phyloP scores from a whole-genome alignment of 2,329 filamentous ascomycete species.

The Fusarium aywerte region DNA sequence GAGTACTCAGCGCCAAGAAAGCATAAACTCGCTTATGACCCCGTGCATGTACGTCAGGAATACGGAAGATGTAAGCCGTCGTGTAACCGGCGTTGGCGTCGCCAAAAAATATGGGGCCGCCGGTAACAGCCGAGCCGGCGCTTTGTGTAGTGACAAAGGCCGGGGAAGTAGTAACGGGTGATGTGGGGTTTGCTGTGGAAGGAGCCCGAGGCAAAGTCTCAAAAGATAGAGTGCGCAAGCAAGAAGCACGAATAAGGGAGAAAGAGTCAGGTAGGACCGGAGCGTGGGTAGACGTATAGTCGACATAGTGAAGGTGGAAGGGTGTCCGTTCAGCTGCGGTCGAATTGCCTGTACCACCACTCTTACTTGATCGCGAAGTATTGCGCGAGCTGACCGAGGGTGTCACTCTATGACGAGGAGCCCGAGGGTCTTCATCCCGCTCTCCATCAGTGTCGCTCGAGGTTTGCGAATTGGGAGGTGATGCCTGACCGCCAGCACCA shows the following conservation, averaged over 20 bases:
- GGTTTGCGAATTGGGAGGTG: conserved; percentile 64
- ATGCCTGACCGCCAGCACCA: conserved; percentile 58
- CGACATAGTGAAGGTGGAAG: conserved; percentile 71
- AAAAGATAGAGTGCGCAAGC: conserved; percentile 72
- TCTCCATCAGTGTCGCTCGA: conserved; percentile 65
- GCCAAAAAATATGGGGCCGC: conserved; percentile 75
- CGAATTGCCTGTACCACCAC: conserved; percentile 58
- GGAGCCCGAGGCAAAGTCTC: conserved; percentile 71
- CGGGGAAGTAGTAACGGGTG: conserved; percentile 54
- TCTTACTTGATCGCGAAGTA: conserved; percentile 65
- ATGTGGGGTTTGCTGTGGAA: conserved; percentile 54
- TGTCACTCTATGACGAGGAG: conserved; percentile 55
- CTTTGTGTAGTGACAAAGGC: conserved; percentile 66
- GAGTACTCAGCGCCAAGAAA: conserved; percentile 72
- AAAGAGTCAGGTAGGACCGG: conserved; percentile 70
- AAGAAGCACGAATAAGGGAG: conserved; percentile 73
- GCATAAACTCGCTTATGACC: conserved; percentile 77
- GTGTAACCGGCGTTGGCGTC: conserved; percentile 73
- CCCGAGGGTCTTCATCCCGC: conserved; percentile 55
- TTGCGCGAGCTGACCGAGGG: conserved; percentile 57
- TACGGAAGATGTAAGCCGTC: conserved; percentile 76
- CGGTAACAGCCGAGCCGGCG: conserved; percentile 65
- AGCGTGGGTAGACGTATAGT: conserved; percentile 76
- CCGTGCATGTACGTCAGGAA: conserved; percentile 73
- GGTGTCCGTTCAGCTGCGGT: conserved; percentile 58